phyloP scores from a whole-genome alignment of 2,329 filamentous ascomycete genomes.

The Aureobasidium subglaciale region DNA sequence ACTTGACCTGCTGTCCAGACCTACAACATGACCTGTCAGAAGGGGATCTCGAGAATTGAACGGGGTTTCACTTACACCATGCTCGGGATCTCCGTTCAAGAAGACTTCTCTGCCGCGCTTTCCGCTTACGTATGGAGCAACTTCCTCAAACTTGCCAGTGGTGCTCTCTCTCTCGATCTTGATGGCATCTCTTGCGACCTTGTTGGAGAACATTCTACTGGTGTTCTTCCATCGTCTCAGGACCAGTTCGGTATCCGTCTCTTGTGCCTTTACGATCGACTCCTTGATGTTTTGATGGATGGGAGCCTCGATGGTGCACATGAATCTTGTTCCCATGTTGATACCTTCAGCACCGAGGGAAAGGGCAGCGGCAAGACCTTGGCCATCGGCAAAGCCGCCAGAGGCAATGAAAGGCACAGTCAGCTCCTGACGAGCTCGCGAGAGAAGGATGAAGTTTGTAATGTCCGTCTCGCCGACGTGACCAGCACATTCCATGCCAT shows the following conservation, averaged over 20 bases:
- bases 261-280: slow-evolving; percentile 77
- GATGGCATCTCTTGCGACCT: slow-evolving; percentile 71
- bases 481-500: slow-evolving; percentile 94
- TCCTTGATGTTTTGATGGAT: slow-evolving; percentile 93
- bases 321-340: slow-evolving; percentile 98
- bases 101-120: slow-evolving; percentile 89
- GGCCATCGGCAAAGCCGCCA: slow-evolving; percentile 89
- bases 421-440: slow-evolving; percentile 74
- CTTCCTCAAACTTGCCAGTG: slow-evolving; percentile 81
- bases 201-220: slow-evolving; percentile 79
- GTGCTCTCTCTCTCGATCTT: slow-evolving; percentile 77
- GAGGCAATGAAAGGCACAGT: slow-evolving; percentile 89
- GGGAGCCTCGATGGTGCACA: slow-evolving; percentile 90
- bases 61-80: slow-evolving; percentile 71
- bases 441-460: slow-evolving; percentile 83
- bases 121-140: slow-evolving; percentile 80
- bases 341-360: slow-evolving; percentile 85
- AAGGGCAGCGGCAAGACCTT: slow-evolving; percentile 85
- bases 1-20: slow-evolving; percentile 98
- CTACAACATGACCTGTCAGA: too few relatives aligned
- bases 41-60: too few relatives aligned
- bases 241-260: slow-evolving; percentile 86
- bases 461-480: slow-evolving; percentile 84
- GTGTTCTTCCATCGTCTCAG: slow-evolving; percentile 92
- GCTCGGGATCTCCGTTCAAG: slow-evolving; percentile 81